A percentile compares a stretch with the other conserved stretches of the same genome.
Evolutionary conservation across 768 basidiomycete genomes (phyloP).

Genomic region (Boletus reticuloceps): DNA sequence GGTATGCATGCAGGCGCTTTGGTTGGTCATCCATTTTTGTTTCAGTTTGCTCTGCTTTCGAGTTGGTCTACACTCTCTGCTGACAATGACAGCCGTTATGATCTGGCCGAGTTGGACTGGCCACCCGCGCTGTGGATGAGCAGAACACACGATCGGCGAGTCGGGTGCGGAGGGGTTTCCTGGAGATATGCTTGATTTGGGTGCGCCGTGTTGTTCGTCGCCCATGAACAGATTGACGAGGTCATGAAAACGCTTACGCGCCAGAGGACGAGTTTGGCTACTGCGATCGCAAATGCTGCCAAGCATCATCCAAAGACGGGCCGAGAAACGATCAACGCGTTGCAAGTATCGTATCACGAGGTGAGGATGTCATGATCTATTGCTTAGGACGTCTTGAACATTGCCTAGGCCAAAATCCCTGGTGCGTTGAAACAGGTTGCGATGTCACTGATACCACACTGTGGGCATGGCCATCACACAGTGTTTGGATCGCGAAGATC

Average conservation of each 20-base stretch:
- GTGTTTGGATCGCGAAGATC: too few relatives aligned
- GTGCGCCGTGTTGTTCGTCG: slow-evolving; percentile 35
- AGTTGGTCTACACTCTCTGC: too few relatives aligned
- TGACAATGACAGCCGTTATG: slow-evolving; percentile 63
- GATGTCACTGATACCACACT: too few relatives aligned
- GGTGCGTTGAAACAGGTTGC: too few relatives aligned
- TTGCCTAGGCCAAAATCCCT: too few relatives aligned
- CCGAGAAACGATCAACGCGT: slow-evolving; percentile 40
- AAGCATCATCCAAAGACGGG: slow-evolving; percentile 58
- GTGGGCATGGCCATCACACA: too few relatives aligned
- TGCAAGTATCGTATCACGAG: slow-evolving; percentile 80
- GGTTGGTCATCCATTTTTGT: too few relatives aligned
- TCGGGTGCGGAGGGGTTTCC: slow-evolving; percentile 62
- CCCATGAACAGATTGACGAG: slow-evolving; percentile 35
- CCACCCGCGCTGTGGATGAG: slow-evolving; percentile 85
- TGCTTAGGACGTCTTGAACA: too few relatives aligned
- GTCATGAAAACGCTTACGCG: slow-evolving; percentile 80
- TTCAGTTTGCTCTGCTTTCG: too few relatives aligned
- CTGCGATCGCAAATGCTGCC: slow-evolving; percentile 45
- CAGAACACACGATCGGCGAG: slow-evolving; percentile 82
- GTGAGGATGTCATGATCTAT: slow-evolving; percentile 30
- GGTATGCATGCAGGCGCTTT: too few relatives aligned
- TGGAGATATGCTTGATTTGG: slow-evolving; percentile 58
- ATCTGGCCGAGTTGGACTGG: slow-evolving; percentile 94
- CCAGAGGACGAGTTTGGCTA: slow-evolving; percentile 58